Base-by-base conservation (phyloP, 2,329 filamentous ascomycete genomes). In the Fusarium mexicanum region DNA sequence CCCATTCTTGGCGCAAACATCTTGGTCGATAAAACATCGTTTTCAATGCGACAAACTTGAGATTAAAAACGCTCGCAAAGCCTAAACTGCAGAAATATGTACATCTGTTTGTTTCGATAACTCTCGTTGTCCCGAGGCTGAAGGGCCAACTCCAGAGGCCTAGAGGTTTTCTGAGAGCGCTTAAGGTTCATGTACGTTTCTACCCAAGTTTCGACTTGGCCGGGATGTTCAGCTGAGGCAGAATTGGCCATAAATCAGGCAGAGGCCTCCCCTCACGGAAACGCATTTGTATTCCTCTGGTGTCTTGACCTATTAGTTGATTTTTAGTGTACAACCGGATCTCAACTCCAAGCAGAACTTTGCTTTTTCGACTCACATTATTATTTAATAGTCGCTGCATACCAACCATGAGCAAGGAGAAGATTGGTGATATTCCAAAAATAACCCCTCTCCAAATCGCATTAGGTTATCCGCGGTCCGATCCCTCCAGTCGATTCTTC, bases 41-140 rank as follows among this genome's bases (percentile, higher is more conserved):
- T 26, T 53, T 26, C 2, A 6, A 22, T 26, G 8, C n/a, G 5
- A 20, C 0, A 35, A 51, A 22, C 8, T 22, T 20, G 33, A 6
- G 1, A 26, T 24, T 7, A 2, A 11, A 26, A 6, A 16, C 6
- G 9, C 18, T 37, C 13, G 2, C 13, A 22, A 20, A 3, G 6
- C n/a, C 9, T 3, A 26, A 8, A 2, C 0, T 1, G 6, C 24
- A n/a, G 24, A n/a, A 10, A 41, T 14, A 9, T 3, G 6, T 3
- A 10, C 10, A 38, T 13, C 3, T 55, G 14, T n/a, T 18, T 5
- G 16, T 40, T 40, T 29, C 35, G 2, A 17, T 29, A 11, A 41
- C 8, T n/a, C 35, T 18, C 22, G 7, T 29, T 14, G 20, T 41
- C 24, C 14, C 20, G 20, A 55, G 16, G 35, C 14, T 29, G 16